A percentile compares a stretch with the other conserved stretches of the same genome.
phyloP scores from a whole-genome alignment of 73 alveolate genomes.

The Blepharisma stoltei region DNA sequence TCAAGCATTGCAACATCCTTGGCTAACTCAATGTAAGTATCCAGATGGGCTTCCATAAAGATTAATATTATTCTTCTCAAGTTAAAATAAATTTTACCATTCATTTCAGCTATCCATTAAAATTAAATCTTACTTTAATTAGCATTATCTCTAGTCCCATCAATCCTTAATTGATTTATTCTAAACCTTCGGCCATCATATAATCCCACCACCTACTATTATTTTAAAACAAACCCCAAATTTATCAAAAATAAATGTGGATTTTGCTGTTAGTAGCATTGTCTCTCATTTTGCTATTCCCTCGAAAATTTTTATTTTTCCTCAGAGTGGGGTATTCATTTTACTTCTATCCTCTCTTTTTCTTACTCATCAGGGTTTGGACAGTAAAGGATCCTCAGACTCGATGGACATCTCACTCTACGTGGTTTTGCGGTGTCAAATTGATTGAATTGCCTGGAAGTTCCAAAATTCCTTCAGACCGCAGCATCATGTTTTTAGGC shows the following conservation, averaged over 20 bases:
- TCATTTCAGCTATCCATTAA: no score
- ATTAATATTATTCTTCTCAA: neutral
- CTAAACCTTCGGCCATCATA: no score
- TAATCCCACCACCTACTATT: no score
- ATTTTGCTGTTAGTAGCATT: no score
- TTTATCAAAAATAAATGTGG: no score
- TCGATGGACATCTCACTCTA: neutral
- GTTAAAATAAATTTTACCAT: no score
- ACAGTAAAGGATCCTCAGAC: neutral
- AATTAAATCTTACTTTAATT: no score
- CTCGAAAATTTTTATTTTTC: neutral
- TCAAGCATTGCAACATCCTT: slow-evolving; percentile 24
- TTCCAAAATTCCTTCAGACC: neutral
- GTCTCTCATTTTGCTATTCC: neutral
- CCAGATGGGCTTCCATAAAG: slow-evolving; percentile 28
- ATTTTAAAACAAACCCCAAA: no score
- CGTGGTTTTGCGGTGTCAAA: neutral
- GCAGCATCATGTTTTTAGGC: neutral
- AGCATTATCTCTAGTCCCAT: no score
- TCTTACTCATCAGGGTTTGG: neutral
- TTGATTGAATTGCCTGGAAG: neutral
- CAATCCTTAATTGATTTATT: no score
- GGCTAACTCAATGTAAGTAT: neutral
- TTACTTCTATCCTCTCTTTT: neutral
- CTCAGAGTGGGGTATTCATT: neutral